Percentiles rank a stretch among this genome's conserved stretches.
phyloP scores from a whole-genome alignment of 768 basidiomycete genomes.

The Mycena galopus region DNA sequence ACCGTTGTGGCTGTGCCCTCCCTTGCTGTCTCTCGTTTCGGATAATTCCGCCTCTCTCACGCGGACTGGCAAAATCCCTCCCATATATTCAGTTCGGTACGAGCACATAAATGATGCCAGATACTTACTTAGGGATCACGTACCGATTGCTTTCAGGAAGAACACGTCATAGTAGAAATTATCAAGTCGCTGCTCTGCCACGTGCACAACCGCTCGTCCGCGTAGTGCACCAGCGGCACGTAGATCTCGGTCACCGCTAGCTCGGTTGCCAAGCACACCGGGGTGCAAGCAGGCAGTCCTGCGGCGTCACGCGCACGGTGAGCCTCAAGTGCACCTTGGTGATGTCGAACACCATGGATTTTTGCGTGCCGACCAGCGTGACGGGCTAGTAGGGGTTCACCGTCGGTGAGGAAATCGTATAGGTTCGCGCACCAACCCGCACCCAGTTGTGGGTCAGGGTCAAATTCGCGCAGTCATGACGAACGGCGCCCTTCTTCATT shows the following conservation, averaged over 20 bases:
- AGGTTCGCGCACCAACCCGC: slow-evolving; percentile 60
- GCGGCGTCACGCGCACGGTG: slow-evolving; percentile 69
- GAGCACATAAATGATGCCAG: too few species aligned
- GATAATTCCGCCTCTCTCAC: too few species aligned
- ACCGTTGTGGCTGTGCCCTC: too few species aligned
- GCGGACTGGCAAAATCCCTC: too few species aligned
- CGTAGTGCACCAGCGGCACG: slow-evolving; percentile 92
- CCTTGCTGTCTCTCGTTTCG: too few species aligned
- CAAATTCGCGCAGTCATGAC: slow-evolving; percentile 44
- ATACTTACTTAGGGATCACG: too few species aligned
- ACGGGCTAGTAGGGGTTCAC: slow-evolving; percentile 86
- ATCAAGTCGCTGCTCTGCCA: slow-evolving; percentile 28
- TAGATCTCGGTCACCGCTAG: slow-evolving; percentile 86
- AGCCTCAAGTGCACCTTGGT: slow-evolving; percentile 77
- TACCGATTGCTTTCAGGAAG: too few species aligned
- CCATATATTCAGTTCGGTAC: too few species aligned
- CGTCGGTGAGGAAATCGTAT: slow-evolving; percentile 84
- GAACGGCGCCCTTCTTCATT: slow-evolving; percentile 23
- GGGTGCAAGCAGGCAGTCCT: slow-evolving; percentile 62
- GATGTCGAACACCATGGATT: slow-evolving; percentile 82
- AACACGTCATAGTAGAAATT: too few species aligned
- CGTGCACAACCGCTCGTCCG: slow-evolving; percentile 49
- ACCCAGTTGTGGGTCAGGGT: slow-evolving; percentile 50
- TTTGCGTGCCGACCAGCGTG: slow-evolving; percentile 77
- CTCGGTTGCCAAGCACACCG: slow-evolving; percentile 22